Percentiles rank a stretch among this genome's conserved stretches.
phyloP scores from a whole-genome alignment of 2,329 filamentous ascomycete genomes.

The Fusarium brachygibbosum region DNA sequence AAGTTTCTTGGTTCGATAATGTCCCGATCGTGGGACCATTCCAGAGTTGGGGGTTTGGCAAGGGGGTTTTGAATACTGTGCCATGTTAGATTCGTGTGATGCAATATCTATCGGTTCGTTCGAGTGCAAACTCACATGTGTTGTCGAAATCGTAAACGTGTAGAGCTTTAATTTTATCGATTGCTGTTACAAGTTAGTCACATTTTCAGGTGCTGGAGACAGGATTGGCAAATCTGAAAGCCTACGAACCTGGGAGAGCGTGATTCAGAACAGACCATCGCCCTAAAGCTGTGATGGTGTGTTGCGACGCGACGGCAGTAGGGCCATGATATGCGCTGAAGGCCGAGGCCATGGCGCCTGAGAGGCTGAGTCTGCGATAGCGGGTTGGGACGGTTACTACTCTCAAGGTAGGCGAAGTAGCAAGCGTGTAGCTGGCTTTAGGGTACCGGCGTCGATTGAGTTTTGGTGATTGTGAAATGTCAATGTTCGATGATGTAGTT shows the following conservation, averaged over 20 bases:
- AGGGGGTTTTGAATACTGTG: slow-evolving; percentile 87
- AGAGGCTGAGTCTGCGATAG: slow-evolving; percentile 42
- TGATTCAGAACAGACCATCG: slow-evolving; percentile 86
- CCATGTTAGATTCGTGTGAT: slow-evolving; percentile 7
- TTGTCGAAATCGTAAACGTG: slow-evolving; percentile 99
- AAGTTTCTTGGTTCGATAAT: slow-evolving; percentile 80
- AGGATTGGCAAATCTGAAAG: neutral
- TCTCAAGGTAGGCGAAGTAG: neutral
- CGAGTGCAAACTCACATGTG: slow-evolving; percentile 71
- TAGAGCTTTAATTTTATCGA: slow-evolving; percentile 79
- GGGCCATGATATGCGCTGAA: slow-evolving; percentile 56
- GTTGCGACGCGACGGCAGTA: slow-evolving; percentile 50
- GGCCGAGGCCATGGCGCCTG: slow-evolving; percentile 58
- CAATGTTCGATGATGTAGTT: slow-evolving; percentile 36
- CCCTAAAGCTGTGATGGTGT: slow-evolving; percentile 80
- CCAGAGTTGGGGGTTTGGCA: slow-evolving; percentile 93
- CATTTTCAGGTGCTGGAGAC: slow-evolving; percentile 26
- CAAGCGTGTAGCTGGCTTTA: slow-evolving; percentile 44
- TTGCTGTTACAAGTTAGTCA: slow-evolving; percentile 57
- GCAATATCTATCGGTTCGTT: neutral
- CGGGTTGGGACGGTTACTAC: slow-evolving; percentile 29
- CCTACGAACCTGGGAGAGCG: slow-evolving; percentile 74
- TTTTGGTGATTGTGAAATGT: slow-evolving; percentile 6
- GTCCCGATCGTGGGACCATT: slow-evolving; percentile 80
- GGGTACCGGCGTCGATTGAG: neutral